Evolutionary conservation across 371 early-diverging fungal species (phyloP), one percentile per base, ranked within the genome.

Genomic region (Circinella minor): DNA sequence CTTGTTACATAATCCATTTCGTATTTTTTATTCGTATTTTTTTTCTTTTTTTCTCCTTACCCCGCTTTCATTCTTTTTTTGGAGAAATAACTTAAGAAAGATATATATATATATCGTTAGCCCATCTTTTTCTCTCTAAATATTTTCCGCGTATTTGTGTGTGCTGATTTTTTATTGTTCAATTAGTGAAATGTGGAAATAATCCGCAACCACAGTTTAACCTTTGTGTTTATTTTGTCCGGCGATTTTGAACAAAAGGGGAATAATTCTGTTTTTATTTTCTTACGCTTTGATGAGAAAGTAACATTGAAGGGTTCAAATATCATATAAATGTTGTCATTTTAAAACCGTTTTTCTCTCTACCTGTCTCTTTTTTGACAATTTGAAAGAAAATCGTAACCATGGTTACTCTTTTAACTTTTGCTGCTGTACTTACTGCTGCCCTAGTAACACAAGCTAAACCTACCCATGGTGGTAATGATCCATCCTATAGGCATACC

Each of bases 401-500:
- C 20, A 57, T 57, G 57, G 57, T 57, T 8, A 34, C 57, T 2
- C 6, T 57, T 34, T 13, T 57, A 34, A 57, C 57, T 57, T 34
- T 57, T 34, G 57, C 57, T 15, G 15, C 57, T 27, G 34, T 61
- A 34, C n/a, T 61, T 0, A 11, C 4, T 15, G 46, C 62, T 61
- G 60, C 34, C 4, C 38, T 61, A 39, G 3, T 39, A 17, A 39
- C 39, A 34, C 62, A 61, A 5, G 60, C 60, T 36, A 43, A 46
- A 27, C 62, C 62, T 18, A 14, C 62, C 17, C 17, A 54, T 4
- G 64, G 27, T 27, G 27, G 27, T 27, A 27, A 62, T 18, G 51
- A 51, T 37, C 61, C 55, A 1, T 69, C 39, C 48, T 57, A 70
- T 34, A 74, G 69, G 68, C 74, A 74, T 20, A 74, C 71, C 38